Evolutionary conservation across 306 rosid genomes (phyloP), one percentile per base, ranked within the genome.

Genomic region (Rosa multiflora): DNA sequence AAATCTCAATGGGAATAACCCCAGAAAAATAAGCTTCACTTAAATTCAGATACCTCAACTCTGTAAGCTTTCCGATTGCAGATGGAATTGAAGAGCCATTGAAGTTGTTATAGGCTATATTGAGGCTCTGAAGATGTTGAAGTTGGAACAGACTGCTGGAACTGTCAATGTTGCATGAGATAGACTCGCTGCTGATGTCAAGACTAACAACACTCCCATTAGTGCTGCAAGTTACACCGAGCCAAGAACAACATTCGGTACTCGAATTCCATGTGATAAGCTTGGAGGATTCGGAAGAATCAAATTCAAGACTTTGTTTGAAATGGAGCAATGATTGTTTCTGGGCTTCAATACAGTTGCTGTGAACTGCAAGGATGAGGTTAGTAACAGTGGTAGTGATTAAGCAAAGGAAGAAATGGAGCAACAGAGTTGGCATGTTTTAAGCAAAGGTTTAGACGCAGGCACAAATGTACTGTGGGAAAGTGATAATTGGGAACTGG

Each of bases 41-140:
- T 56, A 56, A 56, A 56, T 56, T 56, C 13, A 58, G 29, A 58
- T 58, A 21, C 21, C 63, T 73, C 78, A 58, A 58, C 10, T 53
- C 59, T 17, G 23, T 18, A 18, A 53, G 20, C 20, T 15, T 6
- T 20, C 35, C 76, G 13, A 87, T 43, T 14, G 75, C 40, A 0
- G 86, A 4, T 8, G 87, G 86, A 15, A 87, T 81, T 5, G 4
- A 3, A 32, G 35, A 32, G 35, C 2, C 3, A 32, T 2, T 32
- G 3, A 32, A 32, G 35, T 32, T 2, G 35, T 32, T 32, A 32
- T 32, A 1, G 35, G 35, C 35, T 2, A 32, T 1, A 32, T 32
- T 32, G 35, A 32, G 35, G 35, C 35, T 32, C 35, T 32, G 3
- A 32, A 32, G 35, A 32, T 32, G 35, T 1, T 32, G 35, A 32